Conservation (phyloP, 352 stramenopile species). For the Peronospora destructor region DNA sequence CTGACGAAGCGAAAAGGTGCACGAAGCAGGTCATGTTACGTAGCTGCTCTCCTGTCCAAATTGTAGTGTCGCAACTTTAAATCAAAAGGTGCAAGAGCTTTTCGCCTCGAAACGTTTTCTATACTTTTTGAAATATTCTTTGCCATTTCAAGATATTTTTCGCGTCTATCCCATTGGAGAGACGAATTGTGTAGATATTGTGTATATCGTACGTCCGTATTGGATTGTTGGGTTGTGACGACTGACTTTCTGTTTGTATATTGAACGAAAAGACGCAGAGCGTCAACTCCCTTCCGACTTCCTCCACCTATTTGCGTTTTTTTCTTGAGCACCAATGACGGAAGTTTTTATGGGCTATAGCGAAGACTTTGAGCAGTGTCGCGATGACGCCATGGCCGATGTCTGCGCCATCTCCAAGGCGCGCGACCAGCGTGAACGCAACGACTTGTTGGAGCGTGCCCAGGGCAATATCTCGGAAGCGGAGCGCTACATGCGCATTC, state of each 20-base stretch:
- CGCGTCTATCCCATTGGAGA: slow-evolving; percentile 11
- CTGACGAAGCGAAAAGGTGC: slow-evolving; percentile 5
- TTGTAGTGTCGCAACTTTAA: no score
- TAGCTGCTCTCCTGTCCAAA: no score
- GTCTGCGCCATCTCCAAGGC: slow-evolving; percentile 59
- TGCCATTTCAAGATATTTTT: neutral
- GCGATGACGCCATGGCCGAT: slow-evolving; percentile 65
- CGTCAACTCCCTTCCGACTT: neutral
- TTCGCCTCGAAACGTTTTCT: no score
- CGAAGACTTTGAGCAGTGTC: slow-evolving; percentile 81
- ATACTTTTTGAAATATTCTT: neutral
- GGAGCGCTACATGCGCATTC: slow-evolving; percentile 78
- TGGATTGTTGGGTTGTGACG: slow-evolving; percentile 32
- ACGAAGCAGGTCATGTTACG: neutral
- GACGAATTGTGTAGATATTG: slow-evolving; percentile 8
- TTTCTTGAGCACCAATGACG: slow-evolving; percentile 35
- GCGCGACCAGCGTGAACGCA: slow-evolving; percentile 26
- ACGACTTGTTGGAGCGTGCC: slow-evolving; percentile 45
- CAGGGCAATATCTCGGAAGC: slow-evolving; percentile 69
- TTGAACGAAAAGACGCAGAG: slow-evolving; percentile 2
- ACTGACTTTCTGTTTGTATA: slow-evolving; percentile 29
- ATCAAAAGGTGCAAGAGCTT: neutral
- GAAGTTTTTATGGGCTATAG: slow-evolving; percentile 75
- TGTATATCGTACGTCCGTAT: slow-evolving; percentile 22
- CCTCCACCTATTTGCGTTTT: no score